Base-by-base conservation (phyloP, 2,329 filamentous ascomycete species). In the Salinomyces thailandicus region DNA sequence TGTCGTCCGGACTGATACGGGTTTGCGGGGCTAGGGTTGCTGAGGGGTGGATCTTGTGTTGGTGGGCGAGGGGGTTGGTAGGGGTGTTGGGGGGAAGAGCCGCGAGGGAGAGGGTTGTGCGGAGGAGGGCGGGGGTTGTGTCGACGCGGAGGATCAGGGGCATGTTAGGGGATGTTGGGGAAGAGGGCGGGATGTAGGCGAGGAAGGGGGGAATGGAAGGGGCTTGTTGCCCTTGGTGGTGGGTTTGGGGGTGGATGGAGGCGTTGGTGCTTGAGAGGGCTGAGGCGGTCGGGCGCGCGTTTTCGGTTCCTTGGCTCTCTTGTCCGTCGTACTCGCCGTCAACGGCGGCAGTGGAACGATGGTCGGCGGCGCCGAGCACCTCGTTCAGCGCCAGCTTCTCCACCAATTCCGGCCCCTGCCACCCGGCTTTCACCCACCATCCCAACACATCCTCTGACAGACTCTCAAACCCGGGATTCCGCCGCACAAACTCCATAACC, bases 341-440 rank as follows among this genome's bases (percentile, higher is more conserved):
- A 6, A 46, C 43, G 3, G 51, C 45, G 17, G 48, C 42, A 18
- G 35, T 39, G 20, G 40, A 39, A 17, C 47, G 50, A 31, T 48
- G n/a, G 11, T 33, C 15, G 11, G 15, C 15, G 39, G 55, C 66
- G 11, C 72, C 67, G 33, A 91, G 68, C 3, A 89, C 72, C 30
- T 79, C 69, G 33, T 73, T 66, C 35, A 94, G 64, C 1, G 78
- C 74, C 5, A 96, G 69, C 60, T 93, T 95, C 35, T 81, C 75
- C 1, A 74, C 75, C 3, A 95, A 67, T 0, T 85, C 83, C 3
- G 73, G 68, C 22, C n/a, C 22, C 59, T 96, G 87, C 91, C 91
- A 98, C 37, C 79, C 78, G 1, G 89, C 78, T 59, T 96, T 96
- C 20, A 87, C 85, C 86, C 87, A 94, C 82, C 85, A 94, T 5